Base-by-base conservation (phyloP, 2,329 filamentous ascomycete species). In the Bipolaris cookei region DNA sequence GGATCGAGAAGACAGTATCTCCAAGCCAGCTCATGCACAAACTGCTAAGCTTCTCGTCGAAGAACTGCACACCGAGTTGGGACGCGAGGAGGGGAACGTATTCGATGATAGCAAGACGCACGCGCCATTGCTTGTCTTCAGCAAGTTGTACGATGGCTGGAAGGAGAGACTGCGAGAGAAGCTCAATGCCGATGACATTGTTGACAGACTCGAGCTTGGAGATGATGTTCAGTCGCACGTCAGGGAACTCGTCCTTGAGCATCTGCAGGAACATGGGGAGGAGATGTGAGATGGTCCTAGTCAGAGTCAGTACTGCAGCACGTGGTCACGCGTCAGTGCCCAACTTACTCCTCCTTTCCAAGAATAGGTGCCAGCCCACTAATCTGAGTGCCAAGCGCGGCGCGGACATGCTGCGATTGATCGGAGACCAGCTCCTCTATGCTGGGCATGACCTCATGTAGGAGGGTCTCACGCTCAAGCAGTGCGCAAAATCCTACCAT, bases 191-290 rank as follows among this genome's bases (percentile, higher is more conserved):
- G 75, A 99, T 99, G 59, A 99, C 91, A 80, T 97, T 91, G 81
- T 99, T 99, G 64, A 99, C 95, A 62, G 96, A 86, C 81, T 99
- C 96, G 53, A 99, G 88, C 80, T 99, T 99, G n/a, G 95, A 98
- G 73, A 99, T 99, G 77, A 99, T 99, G 80, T 99, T 96, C 58
- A 99, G 87, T 62, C 95, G 90, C 49, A 99, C 95, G 76, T 99
- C 95, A 20, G 95, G 95, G 78, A 97, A 98, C 75, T 99, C 95
- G 72, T 99, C 95, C 84, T 98, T 99, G 70, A 99, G 88, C 95
- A 99, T 99, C 77, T 96, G 91, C 51, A 99, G 84, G 79, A 99
- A 98, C 94, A 99, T 99, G 51, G 95, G 95, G 42, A 99, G 86
- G 42, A 99, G 87, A 76, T 99, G 95, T 68, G 95, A 90, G 66